Evolutionary conservation across 257 asterid species (phyloP).

Genomic region (Rauvolfia tetraphylla): DNA sequence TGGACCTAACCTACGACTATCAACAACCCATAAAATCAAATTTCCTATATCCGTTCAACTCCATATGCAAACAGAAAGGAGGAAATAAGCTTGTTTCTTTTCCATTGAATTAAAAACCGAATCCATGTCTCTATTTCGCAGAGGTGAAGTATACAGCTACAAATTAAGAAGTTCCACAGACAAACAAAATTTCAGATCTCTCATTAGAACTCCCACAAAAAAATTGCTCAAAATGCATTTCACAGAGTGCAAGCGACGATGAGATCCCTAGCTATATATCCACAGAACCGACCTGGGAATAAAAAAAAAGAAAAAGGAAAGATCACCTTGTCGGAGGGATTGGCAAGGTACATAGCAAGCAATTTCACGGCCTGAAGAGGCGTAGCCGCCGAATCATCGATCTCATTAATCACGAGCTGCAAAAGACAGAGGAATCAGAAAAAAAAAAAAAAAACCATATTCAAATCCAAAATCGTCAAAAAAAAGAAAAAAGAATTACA

Average conservation of each 20-base stretch:
- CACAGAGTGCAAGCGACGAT: not conserved
- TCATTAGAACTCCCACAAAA: not conserved
- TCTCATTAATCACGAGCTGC: conserved; percentile 90
- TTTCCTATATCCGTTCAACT: not conserved
- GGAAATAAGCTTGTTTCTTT: not conserved
- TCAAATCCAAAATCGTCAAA: conserved; percentile 7
- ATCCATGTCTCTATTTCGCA: not conserved
- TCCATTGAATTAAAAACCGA: not conserved
- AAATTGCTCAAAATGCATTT: not conserved
- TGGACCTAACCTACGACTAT: too few species aligned
- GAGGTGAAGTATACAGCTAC: not conserved
- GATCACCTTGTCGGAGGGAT: conserved; percentile 68
- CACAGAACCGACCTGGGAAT: not conserved
- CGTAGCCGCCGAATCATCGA: conserved; percentile 87
- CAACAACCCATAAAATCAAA: not conserved
- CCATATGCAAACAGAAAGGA: not conserved
- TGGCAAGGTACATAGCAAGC: conserved; percentile 71
- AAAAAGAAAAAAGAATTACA: not conserved
- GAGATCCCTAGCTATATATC: not conserved
- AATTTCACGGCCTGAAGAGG: conserved; percentile 96
- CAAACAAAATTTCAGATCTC: conserved; percentile 6
- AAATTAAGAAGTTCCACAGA: not conserved
- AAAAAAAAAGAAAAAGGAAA: not conserved
- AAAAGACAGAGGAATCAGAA: not conserved
- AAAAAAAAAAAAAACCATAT: conserved; percentile 1